Percentiles rank a stretch among this genome's conserved stretches.
These are phyloP conservation scores for Polytrichum commune DNA, from an alignment of 225 moss, liverwort and hornwort genomes.

Conservation along the genomic window DNA sequence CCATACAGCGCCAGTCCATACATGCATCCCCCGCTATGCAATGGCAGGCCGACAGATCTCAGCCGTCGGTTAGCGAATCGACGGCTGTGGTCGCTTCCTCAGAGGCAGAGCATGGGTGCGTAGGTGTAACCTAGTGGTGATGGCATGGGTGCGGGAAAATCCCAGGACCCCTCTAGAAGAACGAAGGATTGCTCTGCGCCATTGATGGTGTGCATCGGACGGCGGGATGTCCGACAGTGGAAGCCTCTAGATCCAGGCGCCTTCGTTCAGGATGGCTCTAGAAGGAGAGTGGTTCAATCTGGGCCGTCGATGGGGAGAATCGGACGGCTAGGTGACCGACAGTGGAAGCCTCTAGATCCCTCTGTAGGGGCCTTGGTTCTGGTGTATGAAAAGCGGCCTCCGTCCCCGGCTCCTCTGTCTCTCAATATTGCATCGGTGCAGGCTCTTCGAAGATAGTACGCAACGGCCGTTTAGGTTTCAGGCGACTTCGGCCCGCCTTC, in stretches of 20 bases:
- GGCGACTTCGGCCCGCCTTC: neutral
- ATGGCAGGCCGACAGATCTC: too few relatives aligned
- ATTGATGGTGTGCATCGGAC: slow-evolving; percentile 9
- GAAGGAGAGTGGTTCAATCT: slow-evolving; percentile 11
- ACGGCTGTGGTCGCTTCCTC: too few relatives aligned
- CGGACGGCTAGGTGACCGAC: slow-evolving; percentile 10
- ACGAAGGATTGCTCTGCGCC: slow-evolving; percentile 3
- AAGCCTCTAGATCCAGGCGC: slow-evolving; percentile 14
- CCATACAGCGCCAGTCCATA: too few relatives aligned
- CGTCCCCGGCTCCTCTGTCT: slow-evolving; percentile 13
- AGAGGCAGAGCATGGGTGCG: too few relatives aligned
- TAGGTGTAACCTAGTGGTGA: too few relatives aligned
- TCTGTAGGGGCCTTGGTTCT: slow-evolving; percentile 8
- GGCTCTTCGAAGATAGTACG: neutral
- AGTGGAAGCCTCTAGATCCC: slow-evolving; percentile 19
- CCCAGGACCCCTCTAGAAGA: slow-evolving; percentile 25
- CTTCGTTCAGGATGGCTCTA: slow-evolving; percentile 22
- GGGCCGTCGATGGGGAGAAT: slow-evolving; percentile 6
- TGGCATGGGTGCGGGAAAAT: neutral
- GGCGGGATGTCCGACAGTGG: neutral
- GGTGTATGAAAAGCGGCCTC: slow-evolving; percentile 50
- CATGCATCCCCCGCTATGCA: too few relatives aligned
- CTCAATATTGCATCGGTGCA: neutral
- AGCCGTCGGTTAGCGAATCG: too few relatives aligned
- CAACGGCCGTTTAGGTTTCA: neutral